Conservation (phyloP, 345 rosid genomes). For the Cardiospermum halicacabum region DNA sequence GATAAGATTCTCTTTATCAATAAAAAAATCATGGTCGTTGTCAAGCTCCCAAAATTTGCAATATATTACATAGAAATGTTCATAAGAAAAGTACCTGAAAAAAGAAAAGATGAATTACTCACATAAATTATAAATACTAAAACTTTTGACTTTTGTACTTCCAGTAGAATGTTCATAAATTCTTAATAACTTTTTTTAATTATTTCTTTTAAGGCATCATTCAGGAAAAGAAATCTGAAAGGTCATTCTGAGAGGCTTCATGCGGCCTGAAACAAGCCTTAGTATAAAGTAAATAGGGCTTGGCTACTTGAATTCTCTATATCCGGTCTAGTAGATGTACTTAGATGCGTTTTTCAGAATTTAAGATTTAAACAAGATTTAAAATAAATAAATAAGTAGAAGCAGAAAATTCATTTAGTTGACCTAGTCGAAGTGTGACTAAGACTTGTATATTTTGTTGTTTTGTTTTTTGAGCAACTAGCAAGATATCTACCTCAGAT, state of each 20-base stretch:
- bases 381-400: too few species aligned
- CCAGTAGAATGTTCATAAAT: not conserved
- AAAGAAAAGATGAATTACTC: not conserved
- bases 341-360: too few species aligned
- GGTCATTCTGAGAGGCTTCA: not conserved
- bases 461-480: too few species aligned
- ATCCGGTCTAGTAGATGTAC: too few species aligned
- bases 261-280: not conserved
- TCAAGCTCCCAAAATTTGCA: slow-evolving; percentile 99
- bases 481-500: not conserved
- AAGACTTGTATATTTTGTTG: too few species aligned
- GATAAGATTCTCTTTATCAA: slow-evolving; percentile 93
- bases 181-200: not conserved
- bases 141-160: not conserved
- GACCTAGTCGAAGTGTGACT: too few species aligned
- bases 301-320: too few species aligned
- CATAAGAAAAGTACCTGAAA: slow-evolving; percentile 89
- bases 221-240: not conserved
- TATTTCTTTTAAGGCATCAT: too few species aligned
- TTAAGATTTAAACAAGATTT: too few species aligned
- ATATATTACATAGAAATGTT: slow-evolving; percentile 93
- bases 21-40: slow-evolving; percentile 93
- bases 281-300: too few species aligned
- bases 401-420: too few species aligned
- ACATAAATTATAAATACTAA: not conserved